Evolutionary conservation across 2,329 filamentous ascomycete genomes (phyloP), one percentile per base, ranked within the genome.

Genomic region (Aspergillus sp.): DNA sequence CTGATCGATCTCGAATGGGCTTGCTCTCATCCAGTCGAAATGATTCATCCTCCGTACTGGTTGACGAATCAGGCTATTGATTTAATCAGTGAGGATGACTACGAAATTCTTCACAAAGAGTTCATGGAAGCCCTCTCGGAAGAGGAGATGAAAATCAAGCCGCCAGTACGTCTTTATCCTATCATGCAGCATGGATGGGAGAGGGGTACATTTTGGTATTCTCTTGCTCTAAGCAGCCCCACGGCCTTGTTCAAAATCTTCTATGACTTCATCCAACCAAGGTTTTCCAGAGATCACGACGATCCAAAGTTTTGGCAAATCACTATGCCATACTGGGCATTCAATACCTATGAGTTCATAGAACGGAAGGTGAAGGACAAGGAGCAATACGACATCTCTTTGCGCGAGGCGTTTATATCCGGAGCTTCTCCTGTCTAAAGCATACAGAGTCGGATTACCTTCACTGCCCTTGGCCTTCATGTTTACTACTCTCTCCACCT

Each of bases 181-280:
- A 47, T 50, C n/a, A 46, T 54, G 51, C 23, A 61, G 29, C 49
- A 61, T 34, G 59, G 53, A 14, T 63, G 61, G 60, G 53, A 56
- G 14, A 61, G 21, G 19, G 64, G 62, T 10, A 67, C 58, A 0
- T 65, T 66, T 44, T 67, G 63, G 64, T 67, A 56, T 40, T 57
- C 57, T 34, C 57, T 65, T 7, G 63, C 64, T 11, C 53, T 63
- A 14, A 49, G 42, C 11, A 64, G 58, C 45, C 64, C 64, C 4
- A 61, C 50, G 10, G 63, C 53, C 3, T 48, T 67, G 19, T 60
- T 63, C 45, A 49, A 14, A 11, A 51, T 67, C 3, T 67, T 66
- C 50, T 59, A 66, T 40, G 56, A 66, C 13, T 44, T 63, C 16
- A 63, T 68, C 17, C 65, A 64, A 42, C 59, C 55, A 29, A 55